Percentiles rank a stretch among this genome's conserved stretches.
These are phyloP conservation scores for Rhodosporidiobolus odoratus DNA, from an alignment of 768 basidiomycete genomes.

Conservation along the genomic window DNA sequence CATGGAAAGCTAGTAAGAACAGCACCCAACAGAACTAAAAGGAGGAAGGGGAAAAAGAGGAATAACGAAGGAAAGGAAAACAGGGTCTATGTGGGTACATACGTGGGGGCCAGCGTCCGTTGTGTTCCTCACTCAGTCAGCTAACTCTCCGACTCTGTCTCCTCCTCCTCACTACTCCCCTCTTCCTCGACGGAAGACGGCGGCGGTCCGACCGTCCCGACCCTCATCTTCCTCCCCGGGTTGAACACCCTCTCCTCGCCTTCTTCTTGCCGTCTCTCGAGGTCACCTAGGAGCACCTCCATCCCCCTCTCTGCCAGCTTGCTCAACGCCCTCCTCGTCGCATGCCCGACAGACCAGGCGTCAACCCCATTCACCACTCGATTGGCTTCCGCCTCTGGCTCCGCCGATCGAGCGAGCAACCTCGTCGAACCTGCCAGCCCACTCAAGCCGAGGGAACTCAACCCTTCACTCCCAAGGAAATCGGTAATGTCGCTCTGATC, in stretches of 20 bases:
- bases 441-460: slow-evolving; percentile 8
- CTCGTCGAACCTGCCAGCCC: not conserved
- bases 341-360: not conserved
- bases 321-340: not conserved
- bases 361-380: not conserved
- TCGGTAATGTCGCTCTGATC: slow-evolving; percentile 21
- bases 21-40: not conserved
- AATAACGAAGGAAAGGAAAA: not conserved
- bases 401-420: not conserved
- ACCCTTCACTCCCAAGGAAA: slow-evolving; percentile 17
- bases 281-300: not conserved
- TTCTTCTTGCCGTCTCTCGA: not conserved
- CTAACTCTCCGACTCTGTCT: no score
- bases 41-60: not conserved
- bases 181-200: no score
- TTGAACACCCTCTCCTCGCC: not conserved
- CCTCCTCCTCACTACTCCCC: no score
- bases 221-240: not conserved
- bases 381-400: not conserved
- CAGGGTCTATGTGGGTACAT: not conserved
- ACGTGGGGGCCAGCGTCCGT: not conserved
- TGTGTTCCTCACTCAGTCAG: no score
- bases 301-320: not conserved
- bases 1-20: not conserved
- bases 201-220: slow-evolving; percentile 11